Evolutionary conservation across 2,329 filamentous ascomycete species (phyloP).

Genomic region (Microdochium nivale): DNA sequence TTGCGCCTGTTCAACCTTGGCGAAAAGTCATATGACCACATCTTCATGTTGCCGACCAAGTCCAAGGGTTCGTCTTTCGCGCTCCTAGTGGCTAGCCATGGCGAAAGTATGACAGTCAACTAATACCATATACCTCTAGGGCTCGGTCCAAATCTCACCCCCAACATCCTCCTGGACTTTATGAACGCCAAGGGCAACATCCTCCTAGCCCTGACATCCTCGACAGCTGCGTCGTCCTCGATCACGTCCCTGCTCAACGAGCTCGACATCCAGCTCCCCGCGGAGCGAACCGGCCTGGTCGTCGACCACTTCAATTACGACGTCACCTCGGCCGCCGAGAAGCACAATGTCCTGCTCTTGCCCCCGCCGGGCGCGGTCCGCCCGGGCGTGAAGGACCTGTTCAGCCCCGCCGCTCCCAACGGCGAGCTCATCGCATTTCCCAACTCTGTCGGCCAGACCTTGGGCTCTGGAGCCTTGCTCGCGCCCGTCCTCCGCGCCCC

Average conservation of each 20-base stretch:
- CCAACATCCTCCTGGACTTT: slow-evolving; percentile 81
- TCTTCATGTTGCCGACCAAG: slow-evolving; percentile 81
- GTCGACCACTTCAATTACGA: slow-evolving; percentile 98
- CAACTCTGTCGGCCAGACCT: slow-evolving; percentile 67
- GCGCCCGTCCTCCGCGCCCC: slow-evolving; percentile 77
- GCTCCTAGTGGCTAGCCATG: slow-evolving; percentile 2
- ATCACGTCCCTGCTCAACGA: slow-evolving; percentile 75
- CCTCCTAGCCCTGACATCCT: slow-evolving; percentile 72
- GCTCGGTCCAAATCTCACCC: slow-evolving; percentile 80
- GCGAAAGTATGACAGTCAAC: not conserved
- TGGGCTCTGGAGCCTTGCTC: slow-evolving; percentile 71
- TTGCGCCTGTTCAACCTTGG: slow-evolving; percentile 78
- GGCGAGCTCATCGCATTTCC: slow-evolving; percentile 68
- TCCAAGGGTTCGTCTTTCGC: slow-evolving; percentile 60
- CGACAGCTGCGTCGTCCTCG: slow-evolving; percentile 59
- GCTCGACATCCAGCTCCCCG: slow-evolving; percentile 79
- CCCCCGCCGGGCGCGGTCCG: slow-evolving; percentile 58
- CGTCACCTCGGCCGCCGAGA: slow-evolving; percentile 62
- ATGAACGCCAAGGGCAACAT: slow-evolving; percentile 88
- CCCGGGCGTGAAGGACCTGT: slow-evolving; percentile 67
- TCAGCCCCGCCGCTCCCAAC: slow-evolving; percentile 49
- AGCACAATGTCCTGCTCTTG: slow-evolving; percentile 82
- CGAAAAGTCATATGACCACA: slow-evolving; percentile 83
- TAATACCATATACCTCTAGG: slow-evolving; percentile 35
- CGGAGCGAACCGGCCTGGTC: slow-evolving; percentile 75